Evolutionary conservation across 495 filamentous ascomycete genomes (phyloP).

Genomic region (Ramalina peruviana): DNA sequence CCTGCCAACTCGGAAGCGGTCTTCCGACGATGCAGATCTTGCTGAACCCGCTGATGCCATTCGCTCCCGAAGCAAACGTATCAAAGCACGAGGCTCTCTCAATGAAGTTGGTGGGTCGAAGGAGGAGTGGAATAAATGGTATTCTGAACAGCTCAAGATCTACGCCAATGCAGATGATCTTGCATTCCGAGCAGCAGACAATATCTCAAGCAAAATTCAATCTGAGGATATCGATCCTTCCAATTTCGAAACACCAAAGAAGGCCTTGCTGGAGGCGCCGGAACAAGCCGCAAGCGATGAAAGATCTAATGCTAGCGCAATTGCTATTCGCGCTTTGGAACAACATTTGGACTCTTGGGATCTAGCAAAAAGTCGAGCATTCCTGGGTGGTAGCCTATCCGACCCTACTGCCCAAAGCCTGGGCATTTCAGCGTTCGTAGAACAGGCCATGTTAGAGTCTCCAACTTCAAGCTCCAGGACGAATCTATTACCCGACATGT

Average conservation of each 20-base stretch:
- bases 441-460: conserved; percentile 54
- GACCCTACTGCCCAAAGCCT: conserved; percentile 31
- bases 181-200: conserved; percentile 55
- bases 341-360: conserved; percentile 44
- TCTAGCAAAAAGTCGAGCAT: conserved; percentile 41
- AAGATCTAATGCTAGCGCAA: conserved; percentile 15
- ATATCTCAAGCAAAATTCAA: conserved; percentile 52
- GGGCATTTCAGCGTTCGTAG: conserved; percentile 61
- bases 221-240: conserved; percentile 37
- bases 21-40: conserved; percentile 34
- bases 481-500: conserved; percentile 40
- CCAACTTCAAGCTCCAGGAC: conserved; percentile 36
- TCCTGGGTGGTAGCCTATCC: conserved; percentile 38
- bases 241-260: conserved; percentile 27
- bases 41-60: conserved; percentile 41
- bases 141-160: conserved; percentile 53
- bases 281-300: conserved; percentile 3
- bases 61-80: conserved; percentile 68
- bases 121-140: conserved; percentile 54
- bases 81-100: conserved; percentile 56
- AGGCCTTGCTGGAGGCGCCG: conserved; percentile 12
- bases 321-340: conserved; percentile 38
- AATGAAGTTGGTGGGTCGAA: conserved; percentile 45
- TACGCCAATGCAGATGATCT: conserved; percentile 60
- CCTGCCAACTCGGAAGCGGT: conserved; percentile 32